phyloP scores from a whole-genome alignment of 1,139 yeast genomes.

The Yamadazyma dushanensis region DNA sequence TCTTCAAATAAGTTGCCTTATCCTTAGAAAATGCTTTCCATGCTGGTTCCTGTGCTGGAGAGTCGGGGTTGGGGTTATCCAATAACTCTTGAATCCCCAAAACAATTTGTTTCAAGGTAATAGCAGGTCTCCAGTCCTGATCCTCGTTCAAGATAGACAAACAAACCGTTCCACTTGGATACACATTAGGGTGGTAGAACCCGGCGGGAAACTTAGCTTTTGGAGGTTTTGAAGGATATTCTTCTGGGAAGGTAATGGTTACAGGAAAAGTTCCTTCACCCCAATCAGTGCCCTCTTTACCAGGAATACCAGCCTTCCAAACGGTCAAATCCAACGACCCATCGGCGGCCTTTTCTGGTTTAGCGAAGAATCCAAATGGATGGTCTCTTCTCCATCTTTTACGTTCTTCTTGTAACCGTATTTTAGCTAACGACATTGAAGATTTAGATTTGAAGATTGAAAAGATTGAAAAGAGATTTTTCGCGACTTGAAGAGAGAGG shows the following conservation, averaged over 20 bases:
- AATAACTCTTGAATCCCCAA: conserved; percentile 91
- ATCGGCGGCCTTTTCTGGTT: conserved; percentile 73
- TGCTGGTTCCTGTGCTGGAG: conserved; percentile 98
- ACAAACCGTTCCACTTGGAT: conserved; percentile 96
- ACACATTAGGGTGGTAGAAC: conserved; percentile 94
- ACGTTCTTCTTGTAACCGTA: conserved; percentile 83
- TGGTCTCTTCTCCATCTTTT: conserved; percentile 98
- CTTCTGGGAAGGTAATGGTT: conserved; percentile 79
- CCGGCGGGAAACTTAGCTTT: conserved; percentile 84
- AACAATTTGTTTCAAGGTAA: conserved; percentile 85
- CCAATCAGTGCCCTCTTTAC: conserved; percentile 85
- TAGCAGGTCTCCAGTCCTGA: conserved; percentile 98
- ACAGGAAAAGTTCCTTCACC: conserved; percentile 87
- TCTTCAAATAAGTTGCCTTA: conserved; percentile 66
- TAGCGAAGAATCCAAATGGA: conserved; percentile 95
- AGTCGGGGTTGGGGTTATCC: conserved; percentile 86
- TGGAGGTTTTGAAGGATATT: conserved; percentile 96
- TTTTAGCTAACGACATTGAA: conserved; percentile 67
- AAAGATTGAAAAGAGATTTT: too few species aligned
- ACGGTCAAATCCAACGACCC: conserved; percentile 81
- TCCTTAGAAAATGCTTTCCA: conserved; percentile 82
- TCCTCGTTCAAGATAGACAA: conserved; percentile 90
- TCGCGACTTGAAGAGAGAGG: too few species aligned
- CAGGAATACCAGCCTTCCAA: conserved; percentile 97
- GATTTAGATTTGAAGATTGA: conserved; percentile 3